These are phyloP conservation scores for Phoenix dactylifera DNA, from an alignment of 176 grass and related monocot genomes.

Conservation along the genomic window DNA sequence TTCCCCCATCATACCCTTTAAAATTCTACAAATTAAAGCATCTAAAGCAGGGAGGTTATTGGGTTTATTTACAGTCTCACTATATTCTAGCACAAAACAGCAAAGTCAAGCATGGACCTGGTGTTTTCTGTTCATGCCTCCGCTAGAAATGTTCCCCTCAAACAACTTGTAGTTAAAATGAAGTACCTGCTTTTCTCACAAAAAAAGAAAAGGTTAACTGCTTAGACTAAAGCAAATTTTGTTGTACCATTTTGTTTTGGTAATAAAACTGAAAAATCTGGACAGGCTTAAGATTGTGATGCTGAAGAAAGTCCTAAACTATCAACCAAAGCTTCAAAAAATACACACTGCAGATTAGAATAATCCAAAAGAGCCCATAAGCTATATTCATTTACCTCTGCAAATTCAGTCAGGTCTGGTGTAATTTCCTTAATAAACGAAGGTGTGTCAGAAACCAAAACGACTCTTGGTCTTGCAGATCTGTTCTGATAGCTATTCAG, in stretches of 20 bases:
- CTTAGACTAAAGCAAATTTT: too few species aligned
- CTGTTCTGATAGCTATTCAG: slow-evolving; percentile 29
- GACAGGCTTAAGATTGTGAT: too few species aligned
- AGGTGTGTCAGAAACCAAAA: slow-evolving; percentile 74
- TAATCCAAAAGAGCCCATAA: background rate
- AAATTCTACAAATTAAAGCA: too few species aligned
- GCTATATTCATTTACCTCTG: slow-evolving; percentile 45
- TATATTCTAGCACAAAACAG: too few species aligned
- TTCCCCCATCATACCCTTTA: too few species aligned
- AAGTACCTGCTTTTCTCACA: slow-evolving; percentile 32
- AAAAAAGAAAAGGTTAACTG: slow-evolving; percentile 4
- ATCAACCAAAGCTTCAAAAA: background rate
- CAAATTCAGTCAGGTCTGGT: slow-evolving; percentile 60
- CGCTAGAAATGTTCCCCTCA: slow-evolving; percentile 24
- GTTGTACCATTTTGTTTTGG: too few species aligned
- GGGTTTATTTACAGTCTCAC: too few species aligned
- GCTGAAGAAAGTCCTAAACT: background rate
- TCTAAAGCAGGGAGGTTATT: too few species aligned
- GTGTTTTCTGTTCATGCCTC: slow-evolving; percentile 21
- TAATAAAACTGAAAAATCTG: too few species aligned
- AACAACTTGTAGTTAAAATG: slow-evolving; percentile 81
- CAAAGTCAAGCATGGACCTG: slow-evolving; percentile 37
- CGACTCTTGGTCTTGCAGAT: slow-evolving; percentile 40
- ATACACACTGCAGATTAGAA: background rate
- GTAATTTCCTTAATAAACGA: slow-evolving; percentile 62